Evolutionary conservation across 192 early-diverging fungal genomes (phyloP).

Genomic region (Allomyces macrogynus): DNA sequence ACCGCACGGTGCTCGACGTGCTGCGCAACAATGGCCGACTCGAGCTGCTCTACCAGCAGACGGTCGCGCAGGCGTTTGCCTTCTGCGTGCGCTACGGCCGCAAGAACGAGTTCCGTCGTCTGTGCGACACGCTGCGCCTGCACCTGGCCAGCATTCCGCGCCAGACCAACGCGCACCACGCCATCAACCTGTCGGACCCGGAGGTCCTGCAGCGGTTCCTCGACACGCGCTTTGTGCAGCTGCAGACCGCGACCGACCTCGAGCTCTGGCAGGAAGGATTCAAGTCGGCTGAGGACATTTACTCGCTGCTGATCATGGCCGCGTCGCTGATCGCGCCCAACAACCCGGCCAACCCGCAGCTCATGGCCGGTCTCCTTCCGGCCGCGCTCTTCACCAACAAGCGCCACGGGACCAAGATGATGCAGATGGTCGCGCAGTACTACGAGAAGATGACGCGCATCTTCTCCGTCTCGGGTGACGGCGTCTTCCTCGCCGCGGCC

Average conservation of each 20-base stretch:
- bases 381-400: not conserved
- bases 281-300: conserved; percentile 91
- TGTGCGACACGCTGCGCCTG: conserved; percentile 89
- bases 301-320: conserved; percentile 58
- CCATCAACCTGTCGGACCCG: conserved; percentile 86
- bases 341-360: conserved; percentile 36
- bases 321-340: conserved; percentile 66
- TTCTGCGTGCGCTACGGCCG: conserved; percentile 89
- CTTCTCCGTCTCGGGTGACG: conserved; percentile 92
- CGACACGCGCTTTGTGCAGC: conserved; percentile 87
- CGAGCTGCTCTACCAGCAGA: conserved; percentile 78
- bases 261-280: conserved; percentile 99
- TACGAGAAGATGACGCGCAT: conserved; percentile 95
- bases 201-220: conserved; percentile 92
- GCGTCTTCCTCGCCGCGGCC: conserved; percentile 91
- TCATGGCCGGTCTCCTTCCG: not conserved
- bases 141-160: conserved; percentile 32
- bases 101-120: conserved; percentile 95
- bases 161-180: conserved; percentile 70
- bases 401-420: conserved; percentile 1
- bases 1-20: conserved; percentile 89
- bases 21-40: conserved; percentile 89
- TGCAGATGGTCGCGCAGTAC: conserved; percentile 86
- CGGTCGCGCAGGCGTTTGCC: conserved; percentile 82
- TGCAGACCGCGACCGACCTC: conserved; percentile 85